Base-by-base conservation (phyloP, 768 basidiomycete genomes). In the Leccinum olivaceopallidum region DNA sequence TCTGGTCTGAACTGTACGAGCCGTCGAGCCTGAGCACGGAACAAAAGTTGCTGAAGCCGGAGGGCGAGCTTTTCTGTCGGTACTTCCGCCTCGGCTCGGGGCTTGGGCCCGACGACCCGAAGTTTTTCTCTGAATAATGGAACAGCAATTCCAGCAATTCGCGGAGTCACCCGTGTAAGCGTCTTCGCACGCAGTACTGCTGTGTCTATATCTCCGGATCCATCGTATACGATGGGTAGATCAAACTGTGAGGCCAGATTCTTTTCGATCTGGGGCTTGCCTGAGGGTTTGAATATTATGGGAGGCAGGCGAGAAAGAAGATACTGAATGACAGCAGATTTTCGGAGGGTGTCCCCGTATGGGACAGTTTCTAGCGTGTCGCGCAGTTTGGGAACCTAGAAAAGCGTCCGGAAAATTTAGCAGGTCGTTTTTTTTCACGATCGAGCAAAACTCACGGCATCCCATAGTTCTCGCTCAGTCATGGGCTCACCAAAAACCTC, bases 151-250 rank as follows among this genome's bases (percentile, higher is more conserved):
- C 73, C 65, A 6, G 78, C 79, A 49, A 92, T 85, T 20, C 78
- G 75, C 0, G 84, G 83, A 0, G 89, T 90, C 8, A 92, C 87
- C 52, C 83, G 82, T 0, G 88, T 90, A 5, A 76, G 73, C 18
- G 71, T 80, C 63, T 85, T 83, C 32, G 81, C 80, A 62, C 84
- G 82, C 18, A 90, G 76, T 2, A 88, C 83, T 2, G 78, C 80
- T 5, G 82, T 63, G 65, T 92, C 90, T 6, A 78, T 73, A 64
- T 85, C 83, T 0, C 79, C 36, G 7, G 53, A 22, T 20, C 32
- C 80, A 0, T 49, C 66, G 58, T 64, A 65, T 4, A 65, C 48
- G 13, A 60, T 28, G 9, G 18, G 49, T 12, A 54, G 20, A n/a
- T 60, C 53, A 14, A 3, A 36, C 18, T 30, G 59, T 6, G 58